Evolutionary conservation across 208 protist species (phyloP).

Genomic region (Leishmania lainsoni): DNA sequence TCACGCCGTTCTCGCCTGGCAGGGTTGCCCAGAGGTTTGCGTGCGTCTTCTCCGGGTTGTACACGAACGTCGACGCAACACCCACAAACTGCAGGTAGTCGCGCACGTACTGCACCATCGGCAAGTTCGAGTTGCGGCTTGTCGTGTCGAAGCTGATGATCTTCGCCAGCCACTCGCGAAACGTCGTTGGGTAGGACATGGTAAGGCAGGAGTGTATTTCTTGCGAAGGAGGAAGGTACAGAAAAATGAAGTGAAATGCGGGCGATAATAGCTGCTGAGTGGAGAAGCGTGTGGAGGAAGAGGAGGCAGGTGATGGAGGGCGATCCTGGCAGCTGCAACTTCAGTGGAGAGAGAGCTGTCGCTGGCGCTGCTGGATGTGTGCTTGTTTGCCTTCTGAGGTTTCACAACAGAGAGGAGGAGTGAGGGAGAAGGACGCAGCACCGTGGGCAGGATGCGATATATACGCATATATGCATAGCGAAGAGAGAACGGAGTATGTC

Average conservation of each 20-base stretch:
- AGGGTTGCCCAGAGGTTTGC: constrained; percentile 69
- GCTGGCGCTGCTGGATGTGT: not conserved
- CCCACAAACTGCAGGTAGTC: constrained; percentile 35
- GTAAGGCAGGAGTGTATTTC: not conserved
- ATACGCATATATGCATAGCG: not conserved
- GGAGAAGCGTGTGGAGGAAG: not conserved
- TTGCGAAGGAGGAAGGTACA: no score
- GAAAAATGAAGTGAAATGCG: not conserved
- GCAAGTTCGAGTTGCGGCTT: constrained; percentile 62
- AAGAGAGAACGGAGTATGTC: not conserved
- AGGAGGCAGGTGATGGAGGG: not conserved
- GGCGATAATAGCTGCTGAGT: not conserved
- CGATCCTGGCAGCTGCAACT: no score
- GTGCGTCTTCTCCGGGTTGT: constrained; percentile 43
- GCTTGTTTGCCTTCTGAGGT: not conserved
- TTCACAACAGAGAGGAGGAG: not conserved
- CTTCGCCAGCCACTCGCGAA: constrained; percentile 45
- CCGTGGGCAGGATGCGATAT: not conserved
- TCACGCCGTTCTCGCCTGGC: constrained; percentile 45
- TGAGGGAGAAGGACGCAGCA: not conserved
- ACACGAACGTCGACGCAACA: constrained; percentile 37
- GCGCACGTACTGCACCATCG: constrained; percentile 48
- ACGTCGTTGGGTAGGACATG: constrained; percentile 21
- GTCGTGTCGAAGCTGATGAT: constrained; percentile 63
- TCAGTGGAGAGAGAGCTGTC: not conserved